Evolutionary conservation across 768 basidiomycete species (phyloP).

Genomic region (Podaxis sp.): DNA sequence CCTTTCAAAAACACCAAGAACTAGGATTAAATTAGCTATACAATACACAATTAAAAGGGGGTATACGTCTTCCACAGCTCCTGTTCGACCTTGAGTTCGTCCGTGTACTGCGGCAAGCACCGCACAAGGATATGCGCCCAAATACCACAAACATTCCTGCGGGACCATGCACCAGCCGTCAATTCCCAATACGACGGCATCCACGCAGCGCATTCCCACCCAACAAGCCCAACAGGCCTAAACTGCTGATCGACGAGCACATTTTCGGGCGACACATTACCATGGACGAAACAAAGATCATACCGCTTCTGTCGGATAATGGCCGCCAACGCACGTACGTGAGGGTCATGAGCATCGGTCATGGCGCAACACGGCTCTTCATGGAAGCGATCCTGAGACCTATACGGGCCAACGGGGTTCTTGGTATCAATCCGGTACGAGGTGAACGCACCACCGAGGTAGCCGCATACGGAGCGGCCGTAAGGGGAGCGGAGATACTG

Average conservation of each 20-base stretch:
- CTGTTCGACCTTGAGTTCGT: constrained; percentile 9
- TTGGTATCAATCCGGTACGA: constrained; percentile 9
- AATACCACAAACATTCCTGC: not conserved
- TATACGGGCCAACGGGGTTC: constrained; percentile 12
- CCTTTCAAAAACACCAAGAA: not conserved
- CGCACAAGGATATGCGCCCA: not conserved
- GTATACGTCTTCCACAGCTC: constrained; percentile 17
- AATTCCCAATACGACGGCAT: constrained; percentile 11
- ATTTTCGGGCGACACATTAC: constrained; percentile 8
- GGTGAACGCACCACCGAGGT: constrained; percentile 6
- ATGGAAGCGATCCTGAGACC: constrained; percentile 13
- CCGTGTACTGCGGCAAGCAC: constrained; percentile 12
- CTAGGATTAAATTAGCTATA: not conserved
- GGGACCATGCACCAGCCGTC: not conserved
- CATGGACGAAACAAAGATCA: constrained; percentile 13
- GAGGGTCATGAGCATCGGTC: constrained; percentile 1
- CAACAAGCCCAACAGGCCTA: constrained; percentile 4
- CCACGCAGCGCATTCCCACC: constrained; percentile 15
- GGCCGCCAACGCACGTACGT: constrained; percentile 2
- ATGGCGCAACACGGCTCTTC: constrained; percentile 5
- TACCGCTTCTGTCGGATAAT: constrained; percentile 14
- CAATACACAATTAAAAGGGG: constrained; percentile 1
- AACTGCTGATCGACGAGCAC: not conserved
- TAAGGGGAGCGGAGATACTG: constrained; percentile 4
- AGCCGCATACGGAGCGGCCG: constrained; percentile 9